Percentiles rank a stretch among this genome's conserved stretches.
phyloP scores from a whole-genome alignment of 2,329 filamentous ascomycete genomes.

The Trichoderma sp. region DNA sequence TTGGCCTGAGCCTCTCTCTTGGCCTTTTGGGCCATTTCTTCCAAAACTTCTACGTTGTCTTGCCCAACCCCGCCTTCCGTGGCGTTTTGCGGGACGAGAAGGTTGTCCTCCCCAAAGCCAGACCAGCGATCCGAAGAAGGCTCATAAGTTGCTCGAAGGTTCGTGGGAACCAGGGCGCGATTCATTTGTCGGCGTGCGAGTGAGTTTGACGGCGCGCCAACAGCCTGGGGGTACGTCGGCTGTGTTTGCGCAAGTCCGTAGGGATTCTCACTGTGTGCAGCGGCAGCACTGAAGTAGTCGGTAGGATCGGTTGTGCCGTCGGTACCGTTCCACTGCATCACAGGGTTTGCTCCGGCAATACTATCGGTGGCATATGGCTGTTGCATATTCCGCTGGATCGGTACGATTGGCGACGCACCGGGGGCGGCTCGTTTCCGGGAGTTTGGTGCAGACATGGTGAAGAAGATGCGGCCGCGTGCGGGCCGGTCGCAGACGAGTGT shows the following conservation, averaged over 20 bases:
- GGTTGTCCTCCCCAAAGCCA: constrained; percentile 44
- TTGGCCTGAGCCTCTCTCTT: constrained; percentile 88
- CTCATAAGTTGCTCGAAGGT: constrained; percentile 41
- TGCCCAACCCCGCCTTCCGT: constrained; percentile 48
- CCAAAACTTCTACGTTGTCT: constrained; percentile 76
- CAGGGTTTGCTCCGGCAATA: constrained; percentile 49
- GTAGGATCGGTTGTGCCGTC: constrained; percentile 38
- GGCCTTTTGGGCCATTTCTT: constrained; percentile 75
- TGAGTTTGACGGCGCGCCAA: constrained; percentile 47
- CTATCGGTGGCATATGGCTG: constrained; percentile 46
- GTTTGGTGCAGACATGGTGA: constrained; percentile 51
- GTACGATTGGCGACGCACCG: constrained; percentile 65
- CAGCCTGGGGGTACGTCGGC: constrained; percentile 35
- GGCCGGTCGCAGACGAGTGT: neutral
- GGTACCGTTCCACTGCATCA: constrained; percentile 46
- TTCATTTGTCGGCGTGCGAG: constrained; percentile 56
- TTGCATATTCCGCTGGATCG: constrained; percentile 53
- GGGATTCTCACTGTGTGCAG: constrained; percentile 37
- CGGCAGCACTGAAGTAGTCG: constrained; percentile 40
- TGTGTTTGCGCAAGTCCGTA: constrained; percentile 43
- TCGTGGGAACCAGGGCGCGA: constrained; percentile 50
- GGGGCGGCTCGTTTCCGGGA: constrained; percentile 73
- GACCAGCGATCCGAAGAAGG: constrained; percentile 43
- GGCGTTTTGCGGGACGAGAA: constrained; percentile 40
- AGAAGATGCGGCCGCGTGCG: neutral